These are phyloP conservation scores for Zygosaccharomyces pseudobailii DNA, from an alignment of 1,139 yeast genomes.

Conservation along the genomic window DNA sequence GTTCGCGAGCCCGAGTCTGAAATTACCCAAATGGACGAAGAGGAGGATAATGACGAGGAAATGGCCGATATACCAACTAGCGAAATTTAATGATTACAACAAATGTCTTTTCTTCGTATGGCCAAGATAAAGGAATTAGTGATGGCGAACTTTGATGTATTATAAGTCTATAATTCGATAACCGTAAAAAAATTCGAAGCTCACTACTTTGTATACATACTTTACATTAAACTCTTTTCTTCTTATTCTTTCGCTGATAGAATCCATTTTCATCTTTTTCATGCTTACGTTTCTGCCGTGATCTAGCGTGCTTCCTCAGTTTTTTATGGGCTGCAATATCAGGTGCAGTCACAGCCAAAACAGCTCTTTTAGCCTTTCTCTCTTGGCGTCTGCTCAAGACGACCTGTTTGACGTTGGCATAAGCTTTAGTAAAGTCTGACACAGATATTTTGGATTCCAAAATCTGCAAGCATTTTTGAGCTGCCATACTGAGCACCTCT, in stretches of 20 bases:
- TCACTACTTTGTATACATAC: too few relatives aligned
- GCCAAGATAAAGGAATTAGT: not conserved
- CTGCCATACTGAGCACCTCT: conserved; percentile 52
- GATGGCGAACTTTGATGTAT: not conserved
- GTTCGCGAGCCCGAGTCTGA: conserved; percentile 16
- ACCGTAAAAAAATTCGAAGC: not conserved
- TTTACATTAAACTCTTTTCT: conserved; percentile 23
- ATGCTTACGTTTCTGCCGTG: conserved; percentile 70
- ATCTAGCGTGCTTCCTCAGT: conserved; percentile 66
- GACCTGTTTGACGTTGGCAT: conserved; percentile 56
- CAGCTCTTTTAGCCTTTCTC: conserved; percentile 70
- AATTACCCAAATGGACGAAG: conserved; percentile 11
- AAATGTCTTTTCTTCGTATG: not conserved
- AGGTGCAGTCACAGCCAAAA: conserved; percentile 74
- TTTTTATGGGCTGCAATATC: conserved; percentile 74
- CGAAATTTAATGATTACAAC: conserved; percentile 5
- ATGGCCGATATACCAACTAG: conserved; percentile 16
- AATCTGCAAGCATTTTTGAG: conserved; percentile 65
- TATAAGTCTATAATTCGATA: conserved; percentile 1
- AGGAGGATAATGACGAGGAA: conserved; percentile 16
- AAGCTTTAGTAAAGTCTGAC: conserved; percentile 61
- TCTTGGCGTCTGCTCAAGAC: conserved; percentile 66
- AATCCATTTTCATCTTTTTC: conserved; percentile 74
- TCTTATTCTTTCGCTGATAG: conserved; percentile 62
- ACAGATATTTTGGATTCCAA: conserved; percentile 70